Evolutionary conservation across 2,329 filamentous ascomycete species (phyloP).

Genomic region (Trichoderma sp.): DNA sequence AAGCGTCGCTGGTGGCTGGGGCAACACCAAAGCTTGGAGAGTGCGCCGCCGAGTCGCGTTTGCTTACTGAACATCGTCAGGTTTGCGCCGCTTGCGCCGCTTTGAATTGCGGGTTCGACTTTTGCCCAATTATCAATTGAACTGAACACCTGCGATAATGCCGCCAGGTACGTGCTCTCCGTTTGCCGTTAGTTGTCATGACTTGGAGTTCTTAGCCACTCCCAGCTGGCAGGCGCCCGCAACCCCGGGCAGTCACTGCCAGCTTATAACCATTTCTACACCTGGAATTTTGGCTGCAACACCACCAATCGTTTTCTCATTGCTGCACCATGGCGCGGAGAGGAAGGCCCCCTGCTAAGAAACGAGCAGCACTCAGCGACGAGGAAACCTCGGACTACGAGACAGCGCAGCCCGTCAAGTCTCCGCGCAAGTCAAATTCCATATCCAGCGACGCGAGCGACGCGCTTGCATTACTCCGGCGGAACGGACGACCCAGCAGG

Average conservation of each 20-base stretch:
- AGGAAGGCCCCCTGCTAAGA: conserved; percentile 28
- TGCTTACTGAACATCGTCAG: conserved; percentile 18
- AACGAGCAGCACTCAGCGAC: conserved; percentile 41
- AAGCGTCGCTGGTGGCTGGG: conserved; percentile 6
- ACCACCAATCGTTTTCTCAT: not conserved
- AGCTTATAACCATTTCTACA: not conserved
- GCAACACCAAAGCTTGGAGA: conserved; percentile 11
- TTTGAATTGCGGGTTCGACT: not conserved
- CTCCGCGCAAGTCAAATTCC: conserved; percentile 35
- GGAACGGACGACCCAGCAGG: not conserved
- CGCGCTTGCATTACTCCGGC: conserved; percentile 13
- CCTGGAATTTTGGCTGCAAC: not conserved
- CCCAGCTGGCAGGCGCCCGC: not conserved
- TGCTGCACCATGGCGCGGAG: conserved; percentile 24
- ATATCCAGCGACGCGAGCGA: conserved; percentile 28
- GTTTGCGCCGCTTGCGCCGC: conserved; percentile 22
- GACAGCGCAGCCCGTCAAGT: conserved; percentile 30
- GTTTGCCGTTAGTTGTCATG: not conserved
- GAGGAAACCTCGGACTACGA: conserved; percentile 40
- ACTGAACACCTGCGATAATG: conserved; percentile 8
- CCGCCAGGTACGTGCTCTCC: conserved; percentile 26
- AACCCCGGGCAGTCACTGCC: not conserved
- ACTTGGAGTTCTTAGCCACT: not conserved
- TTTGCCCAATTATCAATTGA: not conserved
- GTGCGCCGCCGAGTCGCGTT: conserved; percentile 22